A percentile compares a stretch with the other conserved stretches of the same genome.
Conservation (phyloP, 2,329 filamentous ascomycete genomes). For the Colletotrichum chlorophyti region DNA sequence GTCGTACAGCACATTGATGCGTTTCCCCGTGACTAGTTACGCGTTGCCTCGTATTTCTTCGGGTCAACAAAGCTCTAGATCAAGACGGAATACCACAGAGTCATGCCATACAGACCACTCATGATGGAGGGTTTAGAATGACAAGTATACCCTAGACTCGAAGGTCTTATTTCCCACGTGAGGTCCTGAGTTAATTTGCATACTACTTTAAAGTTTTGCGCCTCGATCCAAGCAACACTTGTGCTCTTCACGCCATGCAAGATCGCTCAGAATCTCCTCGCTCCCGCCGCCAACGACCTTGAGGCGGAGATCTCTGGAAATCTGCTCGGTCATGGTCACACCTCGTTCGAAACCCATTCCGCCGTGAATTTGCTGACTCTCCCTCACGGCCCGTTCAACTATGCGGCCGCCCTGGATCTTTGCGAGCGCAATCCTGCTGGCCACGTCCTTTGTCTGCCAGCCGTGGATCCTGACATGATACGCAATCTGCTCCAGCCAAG, state of each 20-base stretch:
- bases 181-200: neutral
- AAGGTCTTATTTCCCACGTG: too few relatives aligned
- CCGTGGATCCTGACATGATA: constrained; percentile 52
- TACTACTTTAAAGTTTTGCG: constrained; percentile 5
- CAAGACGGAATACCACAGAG: too few relatives aligned
- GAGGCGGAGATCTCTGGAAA: constrained; percentile 58
- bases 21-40: too few relatives aligned
- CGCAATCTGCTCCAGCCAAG: constrained; percentile 67
- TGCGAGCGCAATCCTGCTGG: constrained; percentile 38
- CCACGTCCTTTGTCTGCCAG: constrained; percentile 36
- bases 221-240: neutral
- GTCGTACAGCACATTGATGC: too few relatives aligned
- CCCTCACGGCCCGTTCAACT: constrained; percentile 56
- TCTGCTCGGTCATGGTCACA: constrained; percentile 58
- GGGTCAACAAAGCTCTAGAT: too few relatives aligned
- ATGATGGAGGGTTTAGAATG: too few relatives aligned
- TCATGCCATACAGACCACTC: too few relatives aligned
- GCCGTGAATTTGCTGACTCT: constrained; percentile 62
- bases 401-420: constrained; percentile 58
- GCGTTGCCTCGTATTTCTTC: too few relatives aligned
- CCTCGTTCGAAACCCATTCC: constrained; percentile 58
- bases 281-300: constrained; percentile 61
- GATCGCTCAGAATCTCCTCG: constrained; percentile 60
- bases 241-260: constrained; percentile 56
- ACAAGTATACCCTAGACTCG: too few relatives aligned